Base-by-base conservation (phyloP, 2,329 filamentous ascomycete genomes). In the Chalara sp. region DNA sequence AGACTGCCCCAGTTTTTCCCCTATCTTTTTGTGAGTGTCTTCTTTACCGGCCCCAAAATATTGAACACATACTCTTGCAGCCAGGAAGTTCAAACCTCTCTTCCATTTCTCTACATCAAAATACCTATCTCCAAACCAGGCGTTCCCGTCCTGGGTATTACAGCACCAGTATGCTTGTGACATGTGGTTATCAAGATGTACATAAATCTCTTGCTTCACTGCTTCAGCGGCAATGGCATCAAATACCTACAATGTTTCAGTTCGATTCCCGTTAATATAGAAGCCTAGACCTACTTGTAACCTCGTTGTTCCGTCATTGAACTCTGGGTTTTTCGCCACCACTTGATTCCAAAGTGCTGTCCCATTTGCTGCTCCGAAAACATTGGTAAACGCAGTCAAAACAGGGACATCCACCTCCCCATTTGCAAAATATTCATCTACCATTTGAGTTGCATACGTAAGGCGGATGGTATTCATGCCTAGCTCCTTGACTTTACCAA, bases 381-480 rank as follows among this genome's bases (percentile, higher is more conserved):
- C 75, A 13, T 62, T 66, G 5, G 55, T 66, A 21, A 80, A 76
- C 0, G 76, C 72, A 5, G 65, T 69, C 50, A 70, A 58, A 10
- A 80, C 58, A 3, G 71, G 66, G 1, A 76, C 64, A 40, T 21
- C 21, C 21, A 21, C 21, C 21, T 80, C 77, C 6, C 71, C 73
- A 12, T 66, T 67, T 49, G 63, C 68, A 44, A 76, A 73, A 53
- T 78, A 78, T 60, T 80, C 71, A 56, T 84, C 81, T 47, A 85
- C 69, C 76, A 84, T 79, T 61, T 85, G 74, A 51, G 79, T 84
- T 3, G 81, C 80, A 49, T 76, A 86, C 0, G 80, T 83, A 41
- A 85, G 65, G 1, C 81, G 78, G 30, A 84, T 75, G 1, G 78
- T 75, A 58, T 85, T 85, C 70, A 85, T 78, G 12, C 80, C 80